phyloP scores from a whole-genome alignment of 2,329 filamentous ascomycete species.

The Sporothrix variecibatus region DNA sequence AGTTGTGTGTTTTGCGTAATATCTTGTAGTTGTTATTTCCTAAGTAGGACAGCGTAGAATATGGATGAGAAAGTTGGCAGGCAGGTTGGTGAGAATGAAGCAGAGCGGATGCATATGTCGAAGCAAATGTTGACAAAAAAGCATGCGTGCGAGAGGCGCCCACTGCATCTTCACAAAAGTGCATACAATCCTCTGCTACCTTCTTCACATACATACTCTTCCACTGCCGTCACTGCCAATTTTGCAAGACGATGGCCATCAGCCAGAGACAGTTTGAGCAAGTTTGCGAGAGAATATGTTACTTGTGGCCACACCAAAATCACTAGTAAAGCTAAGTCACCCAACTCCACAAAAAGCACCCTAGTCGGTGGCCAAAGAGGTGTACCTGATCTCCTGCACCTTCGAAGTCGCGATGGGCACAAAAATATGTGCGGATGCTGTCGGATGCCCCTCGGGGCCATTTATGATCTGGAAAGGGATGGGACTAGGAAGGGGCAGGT shows the following conservation, averaged over 20 bases:
- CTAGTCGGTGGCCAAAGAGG: constrained; percentile 18
- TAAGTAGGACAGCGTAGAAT: neutral
- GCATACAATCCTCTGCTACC: no score
- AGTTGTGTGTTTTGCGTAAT: neutral
- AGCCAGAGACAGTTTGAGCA: constrained; percentile 30
- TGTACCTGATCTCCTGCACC: neutral
- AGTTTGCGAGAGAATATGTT: constrained; percentile 28
- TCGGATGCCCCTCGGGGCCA: neutral
- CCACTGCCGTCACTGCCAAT: no score
- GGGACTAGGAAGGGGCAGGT: neutral
- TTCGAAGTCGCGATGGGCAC: neutral
- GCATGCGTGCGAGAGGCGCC: neutral
- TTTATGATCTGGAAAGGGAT: neutral
- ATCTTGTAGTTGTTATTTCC: neutral
- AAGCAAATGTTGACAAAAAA: neutral
- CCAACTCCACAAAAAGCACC: neutral
- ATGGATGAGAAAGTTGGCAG: neutral
- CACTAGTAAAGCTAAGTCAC: constrained; percentile 6
- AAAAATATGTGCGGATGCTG: constrained; percentile 3
- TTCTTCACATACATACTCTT: neutral
- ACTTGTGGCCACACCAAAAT: constrained; percentile 18
- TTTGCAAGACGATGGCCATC: no score
- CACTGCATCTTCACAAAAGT: neutral
- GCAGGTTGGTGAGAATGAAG: neutral
- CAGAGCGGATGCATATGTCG: neutral